Evolutionary conservation across 2,329 filamentous ascomycete species (phyloP), one percentile per base, ranked within the genome.

Genomic region (Fusarium begoniae): DNA sequence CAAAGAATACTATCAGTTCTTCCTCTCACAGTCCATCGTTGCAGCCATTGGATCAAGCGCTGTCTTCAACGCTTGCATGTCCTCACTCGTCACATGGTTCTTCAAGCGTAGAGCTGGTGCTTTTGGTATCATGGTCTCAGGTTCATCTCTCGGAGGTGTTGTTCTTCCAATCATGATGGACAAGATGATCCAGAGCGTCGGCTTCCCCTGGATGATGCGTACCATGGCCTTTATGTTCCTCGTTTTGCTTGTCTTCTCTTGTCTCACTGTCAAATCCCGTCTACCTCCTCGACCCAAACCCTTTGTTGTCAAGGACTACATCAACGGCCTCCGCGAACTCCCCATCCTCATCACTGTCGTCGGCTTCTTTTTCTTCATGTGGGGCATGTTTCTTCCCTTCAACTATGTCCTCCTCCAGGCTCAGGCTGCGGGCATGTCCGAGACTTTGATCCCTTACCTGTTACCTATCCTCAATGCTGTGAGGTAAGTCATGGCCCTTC

Each of bases 101-200:
- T 82, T 82, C 66, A 83, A 82, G 45, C 84, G 83, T 17, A 85
- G 89, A 24, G 88, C 85, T 28, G 81, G 86, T 40, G 89, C 88
- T 14, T 84, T 88, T 18, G 89, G 88, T 14, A 82, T 90, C 72
- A 83, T 86, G 73, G 85, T 87, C 6, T 84, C 87, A 6, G 89
- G 89, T 11, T 87, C 86, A 1, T 88, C 86, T 9, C 72, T 90
- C 11, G 89, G 89, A 6, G 89, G 89, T 30, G 82, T 86, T 51
- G 83, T 89, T 20, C 90, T 93, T 64, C 82, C 92, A 55, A 90
- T 93, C 70, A 86, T 93, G 68, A 86, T 84, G 63, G 82, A 89
- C 67, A 84, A 89, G 69, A 83, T 92, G 69, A 86, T 88, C 41
- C 83, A 84, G 35, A 43, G 66, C 6, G 79, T 85, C 44, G 85